phyloP scores from a whole-genome alignment of 1,139 yeast species.

The Suhomyces bribrorum region DNA sequence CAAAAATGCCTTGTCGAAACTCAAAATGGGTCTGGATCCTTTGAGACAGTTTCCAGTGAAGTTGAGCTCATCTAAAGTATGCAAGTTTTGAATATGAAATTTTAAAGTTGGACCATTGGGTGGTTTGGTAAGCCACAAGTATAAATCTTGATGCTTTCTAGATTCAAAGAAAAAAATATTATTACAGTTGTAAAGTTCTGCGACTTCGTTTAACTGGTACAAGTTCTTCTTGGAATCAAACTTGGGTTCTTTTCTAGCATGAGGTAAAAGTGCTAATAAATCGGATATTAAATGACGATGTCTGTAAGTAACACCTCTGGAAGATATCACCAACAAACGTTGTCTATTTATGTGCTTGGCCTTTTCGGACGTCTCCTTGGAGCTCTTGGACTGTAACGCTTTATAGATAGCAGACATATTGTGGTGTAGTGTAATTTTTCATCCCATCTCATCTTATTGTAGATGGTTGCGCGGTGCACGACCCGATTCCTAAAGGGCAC shows the following conservation, averaged over 20 bases:
- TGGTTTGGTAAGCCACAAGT: conserved; percentile 92
- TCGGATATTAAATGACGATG: conserved; percentile 94
- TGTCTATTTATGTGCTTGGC: conserved; percentile 70
- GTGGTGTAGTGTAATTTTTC: conserved; percentile 8
- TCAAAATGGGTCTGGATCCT: conserved; percentile 94
- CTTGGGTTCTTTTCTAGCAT: conserved; percentile 94
- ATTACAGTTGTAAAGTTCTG: conserved; percentile 96
- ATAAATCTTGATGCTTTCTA: conserved; percentile 93
- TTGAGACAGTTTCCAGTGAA: conserved; percentile 94
- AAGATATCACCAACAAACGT: conserved; percentile 81
- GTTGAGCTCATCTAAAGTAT: conserved; percentile 92
- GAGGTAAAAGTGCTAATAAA: conserved; percentile 79
- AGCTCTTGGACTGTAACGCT: conserved; percentile 58
- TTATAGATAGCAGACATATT: conserved; percentile 66
- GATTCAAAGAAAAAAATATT: conserved; percentile 93
- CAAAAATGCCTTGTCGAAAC: conserved; percentile 77
- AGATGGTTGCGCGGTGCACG: background rate
- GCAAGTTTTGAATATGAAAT: conserved; percentile 91
- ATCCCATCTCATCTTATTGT: conserved; percentile 13
- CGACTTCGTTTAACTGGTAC: conserved; percentile 88
- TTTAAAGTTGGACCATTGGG: conserved; percentile 98
- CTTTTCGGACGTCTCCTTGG: conserved; percentile 47
- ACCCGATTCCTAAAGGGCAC: background rate
- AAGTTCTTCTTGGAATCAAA: conserved; percentile 90
- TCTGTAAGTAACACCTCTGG: conserved; percentile 92